Base-by-base conservation (phyloP, 2,329 filamentous ascomycete genomes). In the Dothideomycetes sp. region DNA sequence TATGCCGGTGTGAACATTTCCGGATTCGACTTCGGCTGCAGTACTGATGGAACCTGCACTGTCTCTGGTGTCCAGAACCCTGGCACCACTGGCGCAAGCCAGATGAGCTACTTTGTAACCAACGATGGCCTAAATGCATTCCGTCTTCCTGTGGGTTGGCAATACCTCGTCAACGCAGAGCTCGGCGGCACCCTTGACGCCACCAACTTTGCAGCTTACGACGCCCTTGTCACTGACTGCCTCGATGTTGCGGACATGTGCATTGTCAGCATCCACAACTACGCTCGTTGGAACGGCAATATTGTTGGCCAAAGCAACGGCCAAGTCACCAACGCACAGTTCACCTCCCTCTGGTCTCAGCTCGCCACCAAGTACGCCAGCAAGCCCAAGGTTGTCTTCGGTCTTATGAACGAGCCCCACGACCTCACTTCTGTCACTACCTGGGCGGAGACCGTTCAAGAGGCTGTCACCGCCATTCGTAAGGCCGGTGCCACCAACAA, bases 341-440 rank as follows among this genome's bases (percentile, higher is more conserved):
- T 81, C 47, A 70, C 66, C 3, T 61, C 59, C 31, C 57, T 82
- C 4, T 83, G 79, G 79, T 55, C 47, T 19, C 60, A 65, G 51
- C 45, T 66, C 4, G 78, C 79, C 1, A 62, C 58, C 1, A 73
- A 75, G 52, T 83, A 82, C 56, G 67, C 64, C 16, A 50, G 52
- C 4, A 58, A 75, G 36, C 53, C 64, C 29, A 74, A 70, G 44
- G 59, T 83, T 18, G 64, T 72, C 3, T 79, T 83, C 47, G 77
- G 76, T 11, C 53, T 83, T 33, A 82, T 83, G 77, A 84, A 83
- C 58, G 79, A 66, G 59, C 78, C 79, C 5, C 75, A 81, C 54
- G 71, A 76, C 36, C 42, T 57, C 38, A 27, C 16, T 19, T 68
- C 77, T 49, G 64, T 79, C 47, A 55, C 52, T 18, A 55, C 59